Evolutionary conservation across 169 alveolate genomes (phyloP), one percentile per base, ranked within the genome.

Genomic region (Eimeria falciformis): DNA sequence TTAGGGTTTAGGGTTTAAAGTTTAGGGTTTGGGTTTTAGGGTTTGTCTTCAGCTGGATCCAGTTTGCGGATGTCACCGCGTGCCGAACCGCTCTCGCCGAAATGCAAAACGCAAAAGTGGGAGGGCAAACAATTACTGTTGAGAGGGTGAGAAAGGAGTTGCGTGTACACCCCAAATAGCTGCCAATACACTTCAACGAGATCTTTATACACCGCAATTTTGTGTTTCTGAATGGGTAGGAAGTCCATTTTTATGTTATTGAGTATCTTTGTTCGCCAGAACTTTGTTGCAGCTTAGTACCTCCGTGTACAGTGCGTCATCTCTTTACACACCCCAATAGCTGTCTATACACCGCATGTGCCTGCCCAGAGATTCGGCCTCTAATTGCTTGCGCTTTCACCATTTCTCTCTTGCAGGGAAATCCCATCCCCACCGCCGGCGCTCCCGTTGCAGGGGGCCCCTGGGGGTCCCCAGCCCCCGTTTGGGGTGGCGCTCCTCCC

Each of bases 1-100:
- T 71, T 40, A 37, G 18, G 83, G 83, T 58, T 58, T 58, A 58
- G 78, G 78, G 78, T 71, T 71, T 40, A 71, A 25, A 56, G 83
- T 66, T 66, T 66, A 23, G 77, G 77, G 77, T 66, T 66, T n/a
- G n/a, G n/a, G n/a, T n/a, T n/a, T n/a, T 66, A 25, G 77, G 82
- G 56, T 71, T 3, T 25, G 23, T 25, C 18, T 37, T 27, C n/a
- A 29, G 82, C 27, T 71, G 82, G 82, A 71, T 71, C 23, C 82
- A 71, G 25, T 71, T 71, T 40, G 53, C 50, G 18, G 82, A 71
- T 56, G 82, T 71, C 33, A 12, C 82, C 6, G 82, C 82, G 6
- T 71, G 82, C 55, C 17, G 82, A 3, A 17, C 29, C 6, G 82
- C 82, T 2, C 82, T 71, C 21, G 45, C 82, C 17, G 82, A 71